A percentile compares a stretch with the other conserved stretches of the same genome.
Conservation (phyloP, 1,284 basidiomycete species). For the Melampsora americana region DNA sequence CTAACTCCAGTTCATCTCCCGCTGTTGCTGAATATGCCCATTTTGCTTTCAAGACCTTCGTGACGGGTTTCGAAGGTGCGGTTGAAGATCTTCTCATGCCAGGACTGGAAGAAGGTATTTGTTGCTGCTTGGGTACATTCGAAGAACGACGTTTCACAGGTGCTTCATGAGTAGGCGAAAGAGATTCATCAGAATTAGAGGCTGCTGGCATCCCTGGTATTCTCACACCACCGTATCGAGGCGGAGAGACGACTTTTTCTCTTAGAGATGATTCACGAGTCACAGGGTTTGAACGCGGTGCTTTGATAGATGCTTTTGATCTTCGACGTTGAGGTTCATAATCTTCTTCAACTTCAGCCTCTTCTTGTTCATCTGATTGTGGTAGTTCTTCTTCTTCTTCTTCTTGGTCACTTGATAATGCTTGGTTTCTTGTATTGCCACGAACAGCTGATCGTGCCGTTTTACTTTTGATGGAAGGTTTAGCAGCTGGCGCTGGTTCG, state of each 20-base stretch:
- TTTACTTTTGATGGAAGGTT: conserved; percentile 34
- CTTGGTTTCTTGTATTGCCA: neutral
- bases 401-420: conserved; percentile 3
- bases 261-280: conserved; percentile 10
- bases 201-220: conserved; percentile 38
- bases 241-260: neutral
- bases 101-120: conserved; percentile 11
- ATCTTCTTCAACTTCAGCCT: conserved; percentile 13
- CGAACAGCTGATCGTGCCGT: neutral
- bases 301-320: conserved; percentile 18
- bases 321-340: conserved; percentile 18
- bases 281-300: neutral
- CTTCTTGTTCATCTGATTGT: conserved; percentile 1
- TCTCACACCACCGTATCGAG: conserved; percentile 32
- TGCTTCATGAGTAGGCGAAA: conserved; percentile 12
- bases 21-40: conserved; percentile 40
- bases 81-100: conserved; percentile 7
- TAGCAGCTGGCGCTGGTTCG: conserved; percentile 20
- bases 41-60: conserved; percentile 32
- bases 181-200: conserved; percentile 21
- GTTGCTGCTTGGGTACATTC: neutral
- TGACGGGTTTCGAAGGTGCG: neutral
- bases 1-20: conserved; percentile 31
- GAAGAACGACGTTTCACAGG: conserved; percentile 1
- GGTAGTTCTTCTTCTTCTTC: conserved; percentile 28